These are phyloP conservation scores for Annulohypoxylon stygium DNA, from an alignment of 495 filamentous ascomycete species.

Conservation along the genomic window DNA sequence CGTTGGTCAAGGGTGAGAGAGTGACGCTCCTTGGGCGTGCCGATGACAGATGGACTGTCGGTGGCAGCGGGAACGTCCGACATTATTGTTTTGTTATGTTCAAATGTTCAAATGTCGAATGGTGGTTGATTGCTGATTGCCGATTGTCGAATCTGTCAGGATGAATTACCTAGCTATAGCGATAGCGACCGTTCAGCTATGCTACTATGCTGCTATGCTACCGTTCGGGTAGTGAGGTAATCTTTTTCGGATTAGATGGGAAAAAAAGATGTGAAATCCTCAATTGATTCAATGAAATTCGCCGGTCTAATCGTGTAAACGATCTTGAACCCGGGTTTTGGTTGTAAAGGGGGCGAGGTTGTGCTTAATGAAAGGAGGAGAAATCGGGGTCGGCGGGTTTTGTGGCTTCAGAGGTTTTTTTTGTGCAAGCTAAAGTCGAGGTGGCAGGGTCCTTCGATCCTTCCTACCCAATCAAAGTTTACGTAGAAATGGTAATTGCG, in stretches of 20 bases:
- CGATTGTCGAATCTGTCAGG: neutral
- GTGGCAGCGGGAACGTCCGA: constrained; percentile 48
- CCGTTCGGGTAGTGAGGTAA: constrained; percentile 9
- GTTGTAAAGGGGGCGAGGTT: constrained; percentile 53
- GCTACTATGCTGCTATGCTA: neutral
- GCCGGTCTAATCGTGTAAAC: constrained; percentile 54
- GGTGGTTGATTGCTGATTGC: neutral
- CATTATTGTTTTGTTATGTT: constrained; percentile 32
- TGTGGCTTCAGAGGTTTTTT: constrained; percentile 44
- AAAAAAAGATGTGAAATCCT: constrained; percentile 39
- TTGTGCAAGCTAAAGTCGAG: constrained; percentile 23
- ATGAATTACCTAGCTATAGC: constrained; percentile 10
- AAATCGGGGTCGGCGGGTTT: constrained; percentile 46
- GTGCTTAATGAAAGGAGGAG: constrained; percentile 53
- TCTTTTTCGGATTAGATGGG: constrained; percentile 20
- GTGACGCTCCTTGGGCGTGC: constrained; percentile 59
- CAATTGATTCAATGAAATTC: constrained; percentile 52
- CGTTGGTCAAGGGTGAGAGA: constrained; percentile 67
- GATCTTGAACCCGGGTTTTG: constrained; percentile 51
- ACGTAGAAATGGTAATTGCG: neutral
- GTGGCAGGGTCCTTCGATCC: constrained; percentile 26
- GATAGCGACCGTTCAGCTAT: neutral
- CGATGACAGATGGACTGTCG: constrained; percentile 38
- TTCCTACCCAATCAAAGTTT: constrained; percentile 15
- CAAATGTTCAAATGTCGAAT: neutral